phyloP scores from a whole-genome alignment of 208 protist genomes.

The Leishmania gerbilli region DNA sequence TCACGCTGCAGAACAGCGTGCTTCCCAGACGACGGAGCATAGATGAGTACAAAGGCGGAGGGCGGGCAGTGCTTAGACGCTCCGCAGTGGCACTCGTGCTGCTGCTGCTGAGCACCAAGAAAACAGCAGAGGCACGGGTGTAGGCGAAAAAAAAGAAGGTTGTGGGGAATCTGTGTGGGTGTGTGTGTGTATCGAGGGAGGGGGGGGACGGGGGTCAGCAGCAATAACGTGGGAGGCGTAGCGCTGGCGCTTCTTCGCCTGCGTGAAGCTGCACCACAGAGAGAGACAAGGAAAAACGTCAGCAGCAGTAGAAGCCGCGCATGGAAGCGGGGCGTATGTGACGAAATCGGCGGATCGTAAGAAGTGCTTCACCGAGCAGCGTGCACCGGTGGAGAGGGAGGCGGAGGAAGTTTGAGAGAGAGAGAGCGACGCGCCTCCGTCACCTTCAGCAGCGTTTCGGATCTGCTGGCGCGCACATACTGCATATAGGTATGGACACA shows the following conservation, averaged over 20 bases:
- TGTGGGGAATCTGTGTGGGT: no score
- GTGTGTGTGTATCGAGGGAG: no score
- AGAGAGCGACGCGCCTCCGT: neutral
- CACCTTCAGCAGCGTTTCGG: neutral
- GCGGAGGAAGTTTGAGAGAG: neutral
- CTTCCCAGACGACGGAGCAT: slow-evolving; percentile 37
- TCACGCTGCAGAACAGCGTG: slow-evolving; percentile 35
- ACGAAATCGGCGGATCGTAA: neutral
- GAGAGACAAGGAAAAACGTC: neutral
- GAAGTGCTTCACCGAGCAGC: neutral
- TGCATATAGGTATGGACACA: neutral
- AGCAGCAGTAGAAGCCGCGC: neutral
- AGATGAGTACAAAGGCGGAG: neutral
- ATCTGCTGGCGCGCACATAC: neutral
- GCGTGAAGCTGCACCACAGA: neutral
- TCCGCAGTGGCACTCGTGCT: neutral
- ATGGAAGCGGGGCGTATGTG: neutral
- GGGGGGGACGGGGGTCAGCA: neutral
- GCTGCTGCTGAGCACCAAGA: neutral
- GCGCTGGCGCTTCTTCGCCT: neutral
- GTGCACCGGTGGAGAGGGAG: neutral
- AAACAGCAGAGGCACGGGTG: neutral
- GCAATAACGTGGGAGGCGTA: neutral
- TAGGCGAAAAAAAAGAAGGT: neutral
- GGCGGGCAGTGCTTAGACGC: neutral